Percentiles rank a stretch among this genome's conserved stretches.
Evolutionary conservation across 169 alveolate species (phyloP).

Genomic region (Plasmodium gaboni): DNA sequence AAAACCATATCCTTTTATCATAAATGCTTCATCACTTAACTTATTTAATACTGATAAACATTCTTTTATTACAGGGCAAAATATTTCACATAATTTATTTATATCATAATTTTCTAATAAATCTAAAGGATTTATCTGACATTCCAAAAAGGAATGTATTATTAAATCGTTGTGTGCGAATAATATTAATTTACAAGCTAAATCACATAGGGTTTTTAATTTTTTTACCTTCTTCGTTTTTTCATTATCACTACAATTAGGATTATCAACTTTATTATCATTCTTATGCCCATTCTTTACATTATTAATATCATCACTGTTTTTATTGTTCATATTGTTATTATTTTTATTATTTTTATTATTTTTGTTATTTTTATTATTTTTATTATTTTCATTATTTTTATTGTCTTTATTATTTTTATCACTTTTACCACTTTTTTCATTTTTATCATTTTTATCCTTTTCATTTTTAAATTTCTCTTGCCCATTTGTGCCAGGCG

Average conservation of each 20-base stretch:
- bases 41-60: slow-evolving; percentile 26
- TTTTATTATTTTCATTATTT: neutral
- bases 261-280: neutral
- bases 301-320: neutral
- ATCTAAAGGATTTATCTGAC: slow-evolving; percentile 30
- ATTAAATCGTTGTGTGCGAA: slow-evolving; percentile 65
- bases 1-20: slow-evolving; percentile 61
- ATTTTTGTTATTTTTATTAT: neutral
- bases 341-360: neutral
- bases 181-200: slow-evolving; percentile 40
- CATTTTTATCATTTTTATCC: neutral
- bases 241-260: slow-evolving; percentile 33
- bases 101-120: slow-evolving; percentile 17
- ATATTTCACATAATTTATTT: slow-evolving; percentile 9
- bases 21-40: slow-evolving; percentile 23
- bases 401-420: neutral
- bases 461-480: neutral
- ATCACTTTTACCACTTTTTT: neutral
- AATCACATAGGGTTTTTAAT: slow-evolving; percentile 34
- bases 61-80: slow-evolving; percentile 41
- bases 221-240: slow-evolving; percentile 42
- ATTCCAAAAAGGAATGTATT: slow-evolving; percentile 44
- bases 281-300: slow-evolving; percentile 11
- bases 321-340: neutral
- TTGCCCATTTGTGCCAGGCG: neutral